Evolutionary conservation across 192 early-diverging fungal species (phyloP), one percentile per base, ranked within the genome.

Genomic region (Entomortierella lignicola): DNA sequence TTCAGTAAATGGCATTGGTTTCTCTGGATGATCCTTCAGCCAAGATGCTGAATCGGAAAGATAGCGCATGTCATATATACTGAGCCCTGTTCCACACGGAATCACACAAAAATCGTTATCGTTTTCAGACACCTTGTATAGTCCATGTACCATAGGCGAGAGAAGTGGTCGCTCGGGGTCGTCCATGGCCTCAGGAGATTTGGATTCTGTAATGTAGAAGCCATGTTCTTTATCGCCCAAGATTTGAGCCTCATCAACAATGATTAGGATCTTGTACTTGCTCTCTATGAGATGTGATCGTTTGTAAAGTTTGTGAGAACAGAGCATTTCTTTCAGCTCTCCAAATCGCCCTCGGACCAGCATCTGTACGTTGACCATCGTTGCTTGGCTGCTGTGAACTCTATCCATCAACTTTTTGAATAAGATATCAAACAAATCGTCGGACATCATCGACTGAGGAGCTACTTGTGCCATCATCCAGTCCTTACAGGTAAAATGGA

Each of bases 181-280:
- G 17, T 47, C 20, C 44, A 47, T 47, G n/a, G n/a, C n/a, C 44
- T 47, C 44, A 12, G 44, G 17, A 47, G 17, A n/a, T n/a, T n/a
- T 47, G 17, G 4, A 47, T 47, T 15, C 44, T 47, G 44, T 12
- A 5, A 47, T 47, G 44, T 12, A 4, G 17, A 5, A 12, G 15
- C 54, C 66, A 41, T 12, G 50, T 4, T 58, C 66, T 4, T 34
- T 25, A 0, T 68, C 34, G 30, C 55, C 55, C n/a, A 68, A 55
- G 47, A n/a, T 59, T 37, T 59, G 66, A 18, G 66, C 66, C 30
- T 67, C 65, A 29, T 67, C 65, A 32, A 67, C 30, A 26, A 67
- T 55, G 3, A 67, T 11, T 57, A 67, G n/a, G 27, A 67, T 57
- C 52, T 67, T 67, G 65, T 57, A 44, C 27, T 23, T n/a, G n/a